Conservation (phyloP, 1,139 yeast species). For the Candida tetrigidarum region DNA sequence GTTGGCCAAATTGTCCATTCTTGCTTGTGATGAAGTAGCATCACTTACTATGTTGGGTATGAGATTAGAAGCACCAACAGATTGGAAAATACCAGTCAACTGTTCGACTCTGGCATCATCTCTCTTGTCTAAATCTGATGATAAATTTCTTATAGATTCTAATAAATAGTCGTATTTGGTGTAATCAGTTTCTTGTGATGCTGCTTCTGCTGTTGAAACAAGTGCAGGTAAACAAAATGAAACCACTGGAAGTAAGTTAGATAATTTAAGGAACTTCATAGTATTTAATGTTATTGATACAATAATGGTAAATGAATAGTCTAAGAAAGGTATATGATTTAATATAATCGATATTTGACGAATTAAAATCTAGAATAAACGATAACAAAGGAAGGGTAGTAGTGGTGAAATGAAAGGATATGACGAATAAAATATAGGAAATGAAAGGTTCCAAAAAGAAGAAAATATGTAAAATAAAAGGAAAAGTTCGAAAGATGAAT, state of each 20-base stretch:
- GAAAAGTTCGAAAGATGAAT: neutral
- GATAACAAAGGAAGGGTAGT: too few species aligned
- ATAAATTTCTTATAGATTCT: conserved; percentile 10
- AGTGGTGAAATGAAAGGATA: neutral
- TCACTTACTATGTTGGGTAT: conserved; percentile 32
- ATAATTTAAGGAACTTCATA: conserved; percentile 5
- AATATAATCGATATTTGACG: neutral
- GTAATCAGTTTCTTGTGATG: conserved; percentile 8
- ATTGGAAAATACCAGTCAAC: conserved; percentile 25
- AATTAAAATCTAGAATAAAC: too few species aligned
- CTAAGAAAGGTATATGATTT: neutral
- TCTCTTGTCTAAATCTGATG: conserved; percentile 18
- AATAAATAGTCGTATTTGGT: conserved; percentile 12
- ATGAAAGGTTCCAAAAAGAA: too few species aligned
- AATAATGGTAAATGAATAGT: neutral
- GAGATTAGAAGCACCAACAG: conserved; percentile 34
- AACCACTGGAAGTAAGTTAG: neutral
- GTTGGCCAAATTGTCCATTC: conserved; percentile 28
- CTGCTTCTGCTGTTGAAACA: conserved; percentile 3
- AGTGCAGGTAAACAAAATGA: conserved; percentile 4
- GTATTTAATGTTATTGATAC: neutral
- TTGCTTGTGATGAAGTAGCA: conserved; percentile 25
- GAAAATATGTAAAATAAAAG: neutral
- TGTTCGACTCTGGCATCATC: conserved; percentile 23
- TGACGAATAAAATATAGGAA: neutral